These are phyloP conservation scores for Fraxinus albicans DNA, from an alignment of 305 asterid genomes.

Conservation along the genomic window DNA sequence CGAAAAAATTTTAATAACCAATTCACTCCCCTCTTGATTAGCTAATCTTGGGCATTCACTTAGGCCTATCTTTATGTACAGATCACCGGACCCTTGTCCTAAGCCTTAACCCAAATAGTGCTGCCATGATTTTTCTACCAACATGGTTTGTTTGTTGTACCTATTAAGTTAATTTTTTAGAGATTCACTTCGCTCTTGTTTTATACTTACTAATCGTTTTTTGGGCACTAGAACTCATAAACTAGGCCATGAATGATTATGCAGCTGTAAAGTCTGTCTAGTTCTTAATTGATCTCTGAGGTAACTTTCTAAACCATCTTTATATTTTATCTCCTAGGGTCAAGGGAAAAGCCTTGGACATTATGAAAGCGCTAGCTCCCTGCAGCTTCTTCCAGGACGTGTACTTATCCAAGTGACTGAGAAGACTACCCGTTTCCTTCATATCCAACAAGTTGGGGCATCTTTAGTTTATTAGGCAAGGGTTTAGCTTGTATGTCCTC, in stretches of 20 bases:
- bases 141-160: not conserved
- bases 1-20: no score
- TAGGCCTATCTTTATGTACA: not conserved
- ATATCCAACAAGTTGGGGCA: not conserved
- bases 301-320: not conserved
- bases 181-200: not conserved
- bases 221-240: not conserved
- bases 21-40: no score
- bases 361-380: not conserved
- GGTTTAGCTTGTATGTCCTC: not conserved
- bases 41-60: no score
- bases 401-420: not conserved
- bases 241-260: not conserved
- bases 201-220: not conserved
- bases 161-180: not conserved
- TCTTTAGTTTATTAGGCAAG: not conserved
- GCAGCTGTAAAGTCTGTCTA: not conserved
- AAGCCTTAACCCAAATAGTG: no score
- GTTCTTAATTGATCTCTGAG: not conserved
- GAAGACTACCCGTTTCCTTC: not conserved
- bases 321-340: not conserved
- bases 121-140: not conserved
- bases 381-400: not conserved
- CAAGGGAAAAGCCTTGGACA: not conserved
- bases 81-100: not conserved